Base-by-base conservation (phyloP, 2,329 filamentous ascomycete genomes). In the Cytospora schulzeri region DNA sequence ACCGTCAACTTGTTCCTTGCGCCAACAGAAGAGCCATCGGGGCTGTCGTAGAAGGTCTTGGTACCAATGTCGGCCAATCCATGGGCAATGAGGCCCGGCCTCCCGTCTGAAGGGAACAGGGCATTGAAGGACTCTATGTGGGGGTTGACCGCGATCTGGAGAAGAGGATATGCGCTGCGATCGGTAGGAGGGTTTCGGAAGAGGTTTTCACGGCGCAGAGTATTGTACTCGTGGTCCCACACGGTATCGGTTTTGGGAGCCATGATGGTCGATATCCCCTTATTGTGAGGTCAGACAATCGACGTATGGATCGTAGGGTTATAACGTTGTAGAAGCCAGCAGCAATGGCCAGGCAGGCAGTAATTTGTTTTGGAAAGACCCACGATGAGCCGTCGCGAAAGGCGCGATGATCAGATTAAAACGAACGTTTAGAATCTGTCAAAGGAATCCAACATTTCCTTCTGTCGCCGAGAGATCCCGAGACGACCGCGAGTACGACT, bases 51-150 rank as follows among this genome's bases (percentile, higher is more conserved):
- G 73, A 91, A 96, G 5, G 86, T 86, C 79, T 94, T 96, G 68
- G 87, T 90, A 72, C 94, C 95, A 78, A 99, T 98, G 74, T 99
- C 95, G 73, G 86, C 87, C 66, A 98, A 76, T 15, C 85, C 93
- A 69, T 92, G 88, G 57, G 90, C 86, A 61, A 99, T 73, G 64
- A 88, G 75, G 52, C 81, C 77, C 17, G 74, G 76, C 68, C 76
- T 78, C 57, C 91, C 92, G 76, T 89, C 84, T 64, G 84, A 82
- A 35, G 88, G 86, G 74, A 97, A 96, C 56, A 98, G 83, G 60
- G 88, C 88, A 81, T 99, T 97, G 86, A 97, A 99, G 8, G 95
- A 95, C 73, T 97, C 89, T 71, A 98, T 90, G 77, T 99, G 95
- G 57, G 95, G 95, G 69, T 91, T 85, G 66, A 98, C 88, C n/a